These are phyloP conservation scores for Vaccinium myrtillus DNA, from an alignment of 148 eudicot species.

Conservation along the genomic window DNA sequence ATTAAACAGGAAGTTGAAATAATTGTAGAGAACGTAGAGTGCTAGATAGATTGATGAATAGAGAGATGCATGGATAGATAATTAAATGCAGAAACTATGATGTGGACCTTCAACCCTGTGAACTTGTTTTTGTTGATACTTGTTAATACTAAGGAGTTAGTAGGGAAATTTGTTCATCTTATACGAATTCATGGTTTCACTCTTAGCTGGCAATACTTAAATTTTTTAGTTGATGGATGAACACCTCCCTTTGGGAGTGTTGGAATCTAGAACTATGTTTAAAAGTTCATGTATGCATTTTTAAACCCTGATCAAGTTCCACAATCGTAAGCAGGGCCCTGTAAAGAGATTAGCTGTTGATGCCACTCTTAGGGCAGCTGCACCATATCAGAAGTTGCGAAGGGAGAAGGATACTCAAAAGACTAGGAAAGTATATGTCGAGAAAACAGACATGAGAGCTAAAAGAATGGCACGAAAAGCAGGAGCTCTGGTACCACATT, in stretches of 20 bases:
- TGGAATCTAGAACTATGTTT: conserved; percentile 1
- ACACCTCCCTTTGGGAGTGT: not conserved
- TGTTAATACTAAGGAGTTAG: not conserved
- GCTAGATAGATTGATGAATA: not conserved
- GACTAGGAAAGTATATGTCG: conserved; percentile 85
- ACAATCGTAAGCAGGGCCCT: conserved; percentile 63
- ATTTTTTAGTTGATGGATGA: not conserved
- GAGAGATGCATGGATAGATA: not conserved
- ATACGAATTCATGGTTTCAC: not conserved
- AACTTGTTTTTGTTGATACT: not conserved
- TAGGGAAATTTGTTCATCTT: not conserved
- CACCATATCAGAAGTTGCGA: conserved; percentile 94
- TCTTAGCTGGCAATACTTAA: conserved; percentile 2
- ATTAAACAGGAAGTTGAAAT: not conserved
- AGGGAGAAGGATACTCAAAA: conserved; percentile 67
- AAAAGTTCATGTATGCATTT: conserved; percentile 5
- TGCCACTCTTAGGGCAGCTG: conserved; percentile 99
- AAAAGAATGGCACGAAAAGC: conserved; percentile 99
- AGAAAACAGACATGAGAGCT: conserved; percentile 95
- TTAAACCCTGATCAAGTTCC: conserved; percentile 7
- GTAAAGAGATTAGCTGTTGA: conserved; percentile 98
- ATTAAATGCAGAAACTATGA: not conserved
- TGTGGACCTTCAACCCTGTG: conserved; percentile 9
- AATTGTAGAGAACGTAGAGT: not conserved
- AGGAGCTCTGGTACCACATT: conserved; percentile 80